Evolutionary conservation across 352 stramenopile species (phyloP).

Genomic region (Globisporangium ultimum): DNA sequence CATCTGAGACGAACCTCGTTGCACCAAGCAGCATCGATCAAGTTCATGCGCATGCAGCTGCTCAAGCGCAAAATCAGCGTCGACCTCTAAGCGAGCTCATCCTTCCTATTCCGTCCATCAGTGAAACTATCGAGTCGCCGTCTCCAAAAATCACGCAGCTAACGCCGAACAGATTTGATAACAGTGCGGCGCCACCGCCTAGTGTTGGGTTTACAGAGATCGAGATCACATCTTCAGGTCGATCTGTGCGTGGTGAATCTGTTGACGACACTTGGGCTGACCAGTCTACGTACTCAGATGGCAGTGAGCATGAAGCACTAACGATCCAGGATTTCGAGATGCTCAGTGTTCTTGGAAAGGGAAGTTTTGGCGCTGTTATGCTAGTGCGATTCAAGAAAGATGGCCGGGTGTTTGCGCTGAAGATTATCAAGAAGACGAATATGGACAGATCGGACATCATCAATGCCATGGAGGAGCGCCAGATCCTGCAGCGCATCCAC

Average conservation of each 20-base stretch:
- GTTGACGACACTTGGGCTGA: constrained; percentile 16
- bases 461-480: constrained; percentile 87
- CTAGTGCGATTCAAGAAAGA: constrained; percentile 89
- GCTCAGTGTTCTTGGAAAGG: constrained; percentile 83
- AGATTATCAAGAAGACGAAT: constrained; percentile 89
- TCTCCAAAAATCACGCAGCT: constrained; percentile 8
- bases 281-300: constrained; percentile 17
- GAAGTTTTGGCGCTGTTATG: constrained; percentile 87
- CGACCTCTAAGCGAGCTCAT: constrained; percentile 69
- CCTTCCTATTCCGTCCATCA: constrained; percentile 57
- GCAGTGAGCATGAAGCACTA: constrained; percentile 48
- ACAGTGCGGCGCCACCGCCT: constrained; percentile 2
- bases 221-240: background rate
- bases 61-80: constrained; percentile 32
- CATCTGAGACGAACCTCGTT: background rate
- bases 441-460: constrained; percentile 84
- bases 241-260: constrained; percentile 14
- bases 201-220: constrained; percentile 1
- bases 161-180: constrained; percentile 13
- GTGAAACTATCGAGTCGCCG: constrained; percentile 18
- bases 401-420: constrained; percentile 83
- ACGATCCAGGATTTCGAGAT: constrained; percentile 92
- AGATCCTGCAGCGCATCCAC: constrained; percentile 87
- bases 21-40: constrained; percentile 13
- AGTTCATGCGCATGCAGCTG: constrained; percentile 29